phyloP scores from a whole-genome alignment of 345 rosid genomes.

The Camelina neglecta region DNA sequence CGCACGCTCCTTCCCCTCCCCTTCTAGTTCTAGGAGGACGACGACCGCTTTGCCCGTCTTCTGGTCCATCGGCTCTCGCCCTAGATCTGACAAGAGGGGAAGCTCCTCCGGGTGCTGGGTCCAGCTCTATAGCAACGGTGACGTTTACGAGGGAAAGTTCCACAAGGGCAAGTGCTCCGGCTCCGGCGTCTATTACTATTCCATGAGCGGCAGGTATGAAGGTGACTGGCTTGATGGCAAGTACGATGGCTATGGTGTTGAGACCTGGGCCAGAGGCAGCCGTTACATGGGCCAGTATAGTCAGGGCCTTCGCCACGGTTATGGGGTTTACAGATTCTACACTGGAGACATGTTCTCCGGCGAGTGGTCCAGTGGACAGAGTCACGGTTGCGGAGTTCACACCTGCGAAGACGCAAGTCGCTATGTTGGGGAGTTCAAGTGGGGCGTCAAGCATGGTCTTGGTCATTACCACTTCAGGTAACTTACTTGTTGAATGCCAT shows the following conservation, averaged over 20 bases:
- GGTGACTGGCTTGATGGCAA: slow-evolving; percentile 97
- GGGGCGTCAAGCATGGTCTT: slow-evolving; percentile 97
- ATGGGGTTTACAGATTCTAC: slow-evolving; percentile 85
- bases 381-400: slow-evolving; percentile 95
- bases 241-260: slow-evolving; percentile 91
- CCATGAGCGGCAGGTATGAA: slow-evolving; percentile 88
- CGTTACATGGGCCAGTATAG: slow-evolving; percentile 86
- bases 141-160: slow-evolving; percentile 90
- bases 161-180: slow-evolving; percentile 90
- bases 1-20: slow-evolving; percentile 69
- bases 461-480: slow-evolving; percentile 98
- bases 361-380: slow-evolving; percentile 96
- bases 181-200: slow-evolving; percentile 85
- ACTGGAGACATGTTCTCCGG: slow-evolving; percentile 96
- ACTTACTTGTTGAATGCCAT: background rate
- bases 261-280: slow-evolving; percentile 97
- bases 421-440: slow-evolving; percentile 90
- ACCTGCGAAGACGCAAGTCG: slow-evolving; percentile 96
- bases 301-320: slow-evolving; percentile 89
- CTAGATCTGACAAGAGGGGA: slow-evolving; percentile 62
- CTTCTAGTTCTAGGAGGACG: slow-evolving; percentile 49
- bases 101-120: slow-evolving; percentile 94
- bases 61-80: slow-evolving; percentile 89
- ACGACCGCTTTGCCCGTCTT: slow-evolving; percentile 72
- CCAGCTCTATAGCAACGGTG: slow-evolving; percentile 85